Conservation (phyloP, 441 rosid species). For the Pelargonium fulgidum region DNA sequence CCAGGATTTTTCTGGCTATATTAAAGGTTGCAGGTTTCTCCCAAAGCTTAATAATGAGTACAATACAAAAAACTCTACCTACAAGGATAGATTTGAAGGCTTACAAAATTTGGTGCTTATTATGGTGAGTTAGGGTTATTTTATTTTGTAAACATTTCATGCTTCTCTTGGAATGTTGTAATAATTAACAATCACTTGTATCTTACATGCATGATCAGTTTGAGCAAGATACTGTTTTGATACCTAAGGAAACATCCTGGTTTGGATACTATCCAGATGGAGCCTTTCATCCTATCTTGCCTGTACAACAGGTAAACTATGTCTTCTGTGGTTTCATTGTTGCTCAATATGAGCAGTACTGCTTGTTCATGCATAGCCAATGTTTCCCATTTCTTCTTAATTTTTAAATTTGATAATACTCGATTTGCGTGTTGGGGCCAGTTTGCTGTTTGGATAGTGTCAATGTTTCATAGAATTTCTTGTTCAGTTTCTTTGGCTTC, state of each 20-base stretch:
- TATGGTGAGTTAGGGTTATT: conserved; percentile 45
- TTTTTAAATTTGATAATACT: too few relatives aligned
- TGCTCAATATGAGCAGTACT: too few relatives aligned
- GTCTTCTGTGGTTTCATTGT: too few relatives aligned
- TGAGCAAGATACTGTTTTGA: conserved; percentile 55
- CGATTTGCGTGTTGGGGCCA: too few relatives aligned
- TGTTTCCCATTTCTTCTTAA: too few relatives aligned
- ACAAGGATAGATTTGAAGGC: conserved; percentile 58
- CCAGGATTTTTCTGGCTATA: conserved; percentile 51
- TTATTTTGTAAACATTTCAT: neutral
- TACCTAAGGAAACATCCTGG: conserved; percentile 91
- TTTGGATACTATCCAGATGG: conserved; percentile 81
- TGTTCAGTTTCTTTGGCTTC: too few relatives aligned
- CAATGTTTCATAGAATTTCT: too few relatives aligned
- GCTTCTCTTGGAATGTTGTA: neutral
- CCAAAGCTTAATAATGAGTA: conserved; percentile 81
- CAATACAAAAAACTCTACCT: conserved; percentile 49
- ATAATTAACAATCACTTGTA: neutral
- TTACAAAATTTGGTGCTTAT: conserved; percentile 75
- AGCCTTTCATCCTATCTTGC: conserved; percentile 41
- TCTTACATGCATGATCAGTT: conserved; percentile 39
- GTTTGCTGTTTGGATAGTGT: too few relatives aligned
- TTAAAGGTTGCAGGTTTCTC: conserved; percentile 66
- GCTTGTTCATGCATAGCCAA: too few relatives aligned
- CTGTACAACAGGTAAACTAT: conserved; percentile 43